phyloP scores from a whole-genome alignment of 2,329 filamentous ascomycete species.

The Ophiognomonia clavigignenti-juglandacearum region DNA sequence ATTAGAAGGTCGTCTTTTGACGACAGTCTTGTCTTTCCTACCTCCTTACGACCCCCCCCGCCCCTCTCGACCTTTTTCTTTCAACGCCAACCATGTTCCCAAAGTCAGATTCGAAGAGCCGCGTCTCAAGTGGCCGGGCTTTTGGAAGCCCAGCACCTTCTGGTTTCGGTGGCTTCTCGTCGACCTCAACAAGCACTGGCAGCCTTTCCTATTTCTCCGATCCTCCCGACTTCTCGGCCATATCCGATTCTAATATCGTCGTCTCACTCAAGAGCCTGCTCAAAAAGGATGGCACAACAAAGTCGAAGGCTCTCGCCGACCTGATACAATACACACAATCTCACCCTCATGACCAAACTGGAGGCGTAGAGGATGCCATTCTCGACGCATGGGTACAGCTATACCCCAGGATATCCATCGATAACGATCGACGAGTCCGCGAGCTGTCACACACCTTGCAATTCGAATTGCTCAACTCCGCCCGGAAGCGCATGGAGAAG shows the following conservation, averaged over 20 bases:
- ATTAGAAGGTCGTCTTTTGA: no score
- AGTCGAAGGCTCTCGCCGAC: conserved; percentile 85
- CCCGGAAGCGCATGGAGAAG: conserved; percentile 78
- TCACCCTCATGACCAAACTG: conserved; percentile 38
- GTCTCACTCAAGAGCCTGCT: conserved; percentile 89
- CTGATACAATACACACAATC: conserved; percentile 51
- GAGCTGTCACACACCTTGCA: conserved; percentile 79
- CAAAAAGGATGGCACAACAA: conserved; percentile 92
- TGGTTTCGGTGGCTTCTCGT: conserved; percentile 38
- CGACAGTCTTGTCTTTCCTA: neutral
- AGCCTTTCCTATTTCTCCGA: conserved; percentile 82
- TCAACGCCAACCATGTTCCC: conserved; percentile 1
- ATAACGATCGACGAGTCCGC: conserved; percentile 80
- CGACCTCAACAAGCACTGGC: conserved; percentile 32
- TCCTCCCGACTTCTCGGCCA: conserved; percentile 70
- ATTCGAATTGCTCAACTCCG: conserved; percentile 52
- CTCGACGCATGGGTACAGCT: conserved; percentile 84
- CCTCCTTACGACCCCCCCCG: no score
- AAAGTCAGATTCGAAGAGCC: conserved; percentile 11
- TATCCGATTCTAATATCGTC: conserved; percentile 76
- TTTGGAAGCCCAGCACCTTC: conserved; percentile 17
- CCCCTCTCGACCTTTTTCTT: neutral
- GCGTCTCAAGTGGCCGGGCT: conserved; percentile 12
- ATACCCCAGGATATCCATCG: conserved; percentile 86
- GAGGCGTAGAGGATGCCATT: conserved; percentile 72